Evolutionary conservation across 495 filamentous ascomycete species (phyloP), one percentile per base, ranked within the genome.

Genomic region (Aspergillus egyptiacus): DNA sequence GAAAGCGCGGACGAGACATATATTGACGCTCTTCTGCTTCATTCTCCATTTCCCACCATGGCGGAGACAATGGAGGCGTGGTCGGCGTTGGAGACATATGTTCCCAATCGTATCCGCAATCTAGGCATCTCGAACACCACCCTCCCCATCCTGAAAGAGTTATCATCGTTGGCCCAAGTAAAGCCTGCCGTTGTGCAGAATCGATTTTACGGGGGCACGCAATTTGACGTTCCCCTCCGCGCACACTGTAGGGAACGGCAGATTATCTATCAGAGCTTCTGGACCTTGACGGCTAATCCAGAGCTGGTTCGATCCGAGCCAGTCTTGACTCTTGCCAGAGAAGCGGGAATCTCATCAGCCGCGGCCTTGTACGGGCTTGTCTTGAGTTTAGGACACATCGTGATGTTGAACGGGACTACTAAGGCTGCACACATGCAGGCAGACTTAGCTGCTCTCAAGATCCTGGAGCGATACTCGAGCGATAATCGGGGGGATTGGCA

Each of bases 241-340:
- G 58, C 59, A 0, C 91, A 82, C 60, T 89, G 84, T 57, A 64
- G 69, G 11, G 72, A 77, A 27, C 64, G 76, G 6, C 69, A 68
- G 19, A 80, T 87, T 30, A 59, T 74, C 13, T 91, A 89, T 58
- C 85, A 91, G 61, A 75, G 79, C 17, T 91, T 89, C 66, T 89
- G 87, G 87, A 89, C 84, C 1, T 58, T 93, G 60, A 86, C 80
- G 0, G 88, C 77, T 0, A 91, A 93, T 53, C 78, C 72, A 8
- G 63, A 74, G 13, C 68, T 90, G 35, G 46, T 82, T 23, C 71
- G 58, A 33, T 76, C 70, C 24, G 54, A 54, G 6, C 63, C 75
- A 17, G 82, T 90, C 5, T 54, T 55, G 48, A 60, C 57, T 9
- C 56, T 91, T 17, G 79, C 79, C 11, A 38, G 62, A 11, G 59